These are phyloP conservation scores for Yarrowia keelungensis DNA, from an alignment of 805 yeast species.

Conservation along the genomic window DNA sequence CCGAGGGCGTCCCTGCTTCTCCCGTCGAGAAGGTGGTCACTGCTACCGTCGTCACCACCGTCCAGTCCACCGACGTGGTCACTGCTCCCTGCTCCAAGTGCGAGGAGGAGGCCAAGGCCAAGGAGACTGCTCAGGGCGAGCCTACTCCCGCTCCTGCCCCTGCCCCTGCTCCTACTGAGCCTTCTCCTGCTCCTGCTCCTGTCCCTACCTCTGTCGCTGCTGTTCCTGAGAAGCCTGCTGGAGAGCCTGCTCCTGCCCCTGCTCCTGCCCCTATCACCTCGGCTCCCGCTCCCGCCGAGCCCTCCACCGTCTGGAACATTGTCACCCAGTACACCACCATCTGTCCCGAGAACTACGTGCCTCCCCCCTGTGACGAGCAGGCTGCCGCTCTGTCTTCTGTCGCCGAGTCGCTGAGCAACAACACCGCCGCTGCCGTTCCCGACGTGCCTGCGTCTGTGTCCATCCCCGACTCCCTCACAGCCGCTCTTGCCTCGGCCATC, in stretches of 20 bases:
- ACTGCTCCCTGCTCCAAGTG: conserved; percentile 36
- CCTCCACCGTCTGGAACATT: conserved; percentile 35
- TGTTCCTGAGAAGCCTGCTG: background rate
- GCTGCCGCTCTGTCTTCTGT: conserved; percentile 23
- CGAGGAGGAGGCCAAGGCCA: conserved; percentile 35
- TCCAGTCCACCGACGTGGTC: conserved; percentile 16
- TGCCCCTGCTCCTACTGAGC: conserved; percentile 22
- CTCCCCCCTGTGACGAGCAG: conserved; percentile 34
- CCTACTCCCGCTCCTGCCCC: conserved; percentile 23
- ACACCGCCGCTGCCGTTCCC: background rate
- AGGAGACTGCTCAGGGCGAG: conserved; percentile 13
- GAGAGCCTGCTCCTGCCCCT: conserved; percentile 7
- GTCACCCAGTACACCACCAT: conserved; percentile 39
- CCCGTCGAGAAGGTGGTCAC: conserved; percentile 22
- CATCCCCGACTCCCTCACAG: conserved; percentile 23
- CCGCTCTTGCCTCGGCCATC: conserved; percentile 22
- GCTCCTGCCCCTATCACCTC: conserved; percentile 34
- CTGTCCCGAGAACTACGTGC: conserved; percentile 33
- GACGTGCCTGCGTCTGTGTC: conserved; percentile 12
- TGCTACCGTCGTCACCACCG: conserved; percentile 29
- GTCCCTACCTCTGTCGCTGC: conserved; percentile 31
- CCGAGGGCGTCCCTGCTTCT: conserved; percentile 12
- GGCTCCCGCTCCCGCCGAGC: conserved; percentile 39
- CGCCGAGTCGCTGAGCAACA: background rate
- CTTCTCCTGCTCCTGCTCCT: conserved; percentile 27